Conservation (phyloP, 306 rosid species). For the Prunus fruticosa region DNA sequence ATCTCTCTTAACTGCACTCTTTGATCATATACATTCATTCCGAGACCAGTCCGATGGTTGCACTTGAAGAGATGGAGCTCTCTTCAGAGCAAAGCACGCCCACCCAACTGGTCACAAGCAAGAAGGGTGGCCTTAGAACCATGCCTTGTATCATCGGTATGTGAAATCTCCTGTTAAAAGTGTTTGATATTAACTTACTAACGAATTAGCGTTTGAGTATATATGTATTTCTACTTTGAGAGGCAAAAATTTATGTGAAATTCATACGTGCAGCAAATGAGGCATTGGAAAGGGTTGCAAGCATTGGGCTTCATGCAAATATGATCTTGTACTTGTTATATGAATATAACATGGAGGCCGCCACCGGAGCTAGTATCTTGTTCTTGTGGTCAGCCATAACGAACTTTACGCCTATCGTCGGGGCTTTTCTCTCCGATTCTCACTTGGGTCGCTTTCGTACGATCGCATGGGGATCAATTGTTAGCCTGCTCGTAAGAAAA, state of each 20-base stretch:
- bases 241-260: background rate
- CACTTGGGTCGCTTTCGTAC: conserved; percentile 63
- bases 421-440: conserved; percentile 88
- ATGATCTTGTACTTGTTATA: conserved; percentile 53
- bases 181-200: too few species aligned
- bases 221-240: background rate
- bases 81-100: conserved; percentile 33
- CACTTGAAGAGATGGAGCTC: conserved; percentile 25
- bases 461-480: conserved; percentile 42
- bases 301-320: conserved; percentile 58
- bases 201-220: too few species aligned
- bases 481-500: conserved; percentile 49
- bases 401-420: conserved; percentile 45
- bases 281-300: conserved; percentile 75
- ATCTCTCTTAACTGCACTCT: too few species aligned
- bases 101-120: conserved; percentile 21
- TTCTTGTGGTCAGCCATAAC: conserved; percentile 53
- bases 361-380: conserved; percentile 42
- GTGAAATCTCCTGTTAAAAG: background rate
- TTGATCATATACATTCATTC: background rate
- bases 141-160: conserved; percentile 80
- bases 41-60: background rate
- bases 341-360: conserved; percentile 45
- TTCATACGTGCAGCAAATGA: conserved; percentile 57
- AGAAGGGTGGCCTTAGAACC: conserved; percentile 71